Evolutionary conservation across 2,329 filamentous ascomycete genomes (phyloP), one percentile per base, ranked within the genome.

Genomic region (Trichophyton rubrum): DNA sequence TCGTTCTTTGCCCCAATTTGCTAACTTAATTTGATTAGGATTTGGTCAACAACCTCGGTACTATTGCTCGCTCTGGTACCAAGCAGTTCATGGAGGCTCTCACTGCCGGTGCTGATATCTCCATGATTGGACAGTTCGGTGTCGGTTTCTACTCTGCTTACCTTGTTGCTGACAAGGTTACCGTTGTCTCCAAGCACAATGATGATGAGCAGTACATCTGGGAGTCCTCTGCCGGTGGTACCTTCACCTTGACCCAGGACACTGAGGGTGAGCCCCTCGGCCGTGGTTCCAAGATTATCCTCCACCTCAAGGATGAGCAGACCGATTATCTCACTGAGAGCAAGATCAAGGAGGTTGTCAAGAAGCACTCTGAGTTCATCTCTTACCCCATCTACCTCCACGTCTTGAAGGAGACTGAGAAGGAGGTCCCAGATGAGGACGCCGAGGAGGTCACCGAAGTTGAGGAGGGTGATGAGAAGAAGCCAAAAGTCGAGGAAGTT

Each of bases 351-450:
- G 93, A 99, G 84, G 92, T 99, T 68, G 91, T 99, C 84, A 97
- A 97, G 90, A 99, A 99, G 89, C 93, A 99, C 88, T 97, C 93
- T 75, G 93, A 99, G 83, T 99, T 99, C 85, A 99, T 99, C 83
- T 97, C 93, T 58, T 99, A 99, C 85, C 93, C 93, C 74, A 99
- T 99, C 87, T 99, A 96, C 85, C 92, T 99, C 69, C 93, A 99
- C 82, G 91, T 99, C 74, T 80, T 88, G 77, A 99, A 99, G 88
- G 93, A 99, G 89, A 91, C 87, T 67, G 93, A 99, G 89, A 96
- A 84, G 72, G 93, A 99, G 83, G 90, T 97, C 66, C 92, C 92
- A 66, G 93, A 97, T 75, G 92, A 97, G 83, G 90, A 95, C 59
- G 89, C 85, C 55, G 89, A 91, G 75, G 65, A 65, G 59, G 56